A percentile compares a stretch with the other conserved stretches of the same genome.
Evolutionary conservation across 2,329 filamentous ascomycete genomes (phyloP).

Genomic region (Calonectria fujianensis): DNA sequence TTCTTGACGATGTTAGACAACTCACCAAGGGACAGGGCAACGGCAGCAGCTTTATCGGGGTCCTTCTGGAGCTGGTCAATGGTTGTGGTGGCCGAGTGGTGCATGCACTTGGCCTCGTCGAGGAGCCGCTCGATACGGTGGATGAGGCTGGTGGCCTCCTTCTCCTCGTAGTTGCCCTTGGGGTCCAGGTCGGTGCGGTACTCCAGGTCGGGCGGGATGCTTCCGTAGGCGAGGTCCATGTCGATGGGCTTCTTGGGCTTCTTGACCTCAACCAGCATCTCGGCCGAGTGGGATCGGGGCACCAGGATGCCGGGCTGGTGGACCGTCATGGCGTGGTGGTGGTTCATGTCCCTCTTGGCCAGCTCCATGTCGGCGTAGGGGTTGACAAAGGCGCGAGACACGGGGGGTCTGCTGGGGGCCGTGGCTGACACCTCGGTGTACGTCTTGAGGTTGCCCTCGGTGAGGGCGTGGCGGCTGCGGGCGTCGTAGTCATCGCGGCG

Average conservation of each 20-base stretch:
- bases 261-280: slow-evolving; percentile 57
- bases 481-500: slow-evolving; percentile 54
- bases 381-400: slow-evolving; percentile 63
- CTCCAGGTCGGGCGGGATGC: slow-evolving; percentile 82
- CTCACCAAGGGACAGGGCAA: slow-evolving; percentile 93
- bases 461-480: slow-evolving; percentile 65
- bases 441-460: slow-evolving; percentile 71
- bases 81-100: slow-evolving; percentile 87
- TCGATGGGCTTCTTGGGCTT: slow-evolving; percentile 77
- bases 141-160: slow-evolving; percentile 76
- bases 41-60: slow-evolving; percentile 93
- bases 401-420: slow-evolving; percentile 65
- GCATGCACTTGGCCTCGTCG: slow-evolving; percentile 91
- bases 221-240: slow-evolving; percentile 94
- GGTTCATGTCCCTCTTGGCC: slow-evolving; percentile 56
- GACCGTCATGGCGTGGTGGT: slow-evolving; percentile 47
- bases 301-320: slow-evolving; percentile 56
- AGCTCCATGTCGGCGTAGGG: slow-evolving; percentile 64
- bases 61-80: slow-evolving; percentile 83
- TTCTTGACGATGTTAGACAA: slow-evolving; percentile 88
- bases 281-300: slow-evolving; percentile 63
- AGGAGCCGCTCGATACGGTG: slow-evolving; percentile 84
- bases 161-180: slow-evolving; percentile 71
- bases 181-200: slow-evolving; percentile 68
- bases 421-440: slow-evolving; percentile 72